A percentile compares a stretch with the other conserved stretches of the same genome.
phyloP scores from a whole-genome alignment of 306 rosid genomes.

The Vicia villosa region DNA sequence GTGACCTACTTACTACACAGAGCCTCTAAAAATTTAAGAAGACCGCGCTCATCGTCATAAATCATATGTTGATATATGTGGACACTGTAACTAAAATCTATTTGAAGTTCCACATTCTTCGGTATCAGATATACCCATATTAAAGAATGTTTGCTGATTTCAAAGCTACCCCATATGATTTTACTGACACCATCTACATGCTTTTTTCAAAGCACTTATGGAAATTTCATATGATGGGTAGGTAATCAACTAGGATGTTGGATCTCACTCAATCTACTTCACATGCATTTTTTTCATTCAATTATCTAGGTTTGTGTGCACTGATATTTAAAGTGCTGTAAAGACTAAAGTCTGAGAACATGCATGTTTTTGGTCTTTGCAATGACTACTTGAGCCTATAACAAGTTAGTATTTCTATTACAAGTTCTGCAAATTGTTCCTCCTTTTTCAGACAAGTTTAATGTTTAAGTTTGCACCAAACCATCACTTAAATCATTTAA shows the following conservation, averaged over 20 bases:
- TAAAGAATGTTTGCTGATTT: slow-evolving; percentile 49
- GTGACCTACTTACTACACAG: too few relatives aligned
- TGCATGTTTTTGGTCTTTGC: slow-evolving; percentile 32
- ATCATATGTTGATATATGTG: slow-evolving; percentile 29
- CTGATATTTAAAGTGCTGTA: slow-evolving; percentile 24
- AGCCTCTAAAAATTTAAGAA: too few relatives aligned
- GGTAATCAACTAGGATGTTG: slow-evolving; percentile 27
- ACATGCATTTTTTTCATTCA: slow-evolving; percentile 28
- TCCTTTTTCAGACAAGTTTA: slow-evolving; percentile 46
- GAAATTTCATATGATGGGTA: slow-evolving; percentile 42
- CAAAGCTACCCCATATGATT: slow-evolving; percentile 45
- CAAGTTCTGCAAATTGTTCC: slow-evolving; percentile 42
- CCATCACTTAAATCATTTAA: slow-evolving; percentile 30
- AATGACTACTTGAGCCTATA: slow-evolving; percentile 27
- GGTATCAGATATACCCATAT: slow-evolving; percentile 32
- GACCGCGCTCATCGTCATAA: background rate
- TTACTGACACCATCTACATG: slow-evolving; percentile 35
- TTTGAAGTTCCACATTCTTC: slow-evolving; percentile 37
- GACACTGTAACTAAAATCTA: slow-evolving; percentile 25
- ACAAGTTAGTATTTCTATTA: slow-evolving; percentile 9
- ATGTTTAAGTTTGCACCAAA: slow-evolving; percentile 28
- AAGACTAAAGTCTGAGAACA: slow-evolving; percentile 25
- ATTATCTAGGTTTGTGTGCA: slow-evolving; percentile 34
- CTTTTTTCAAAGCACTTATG: slow-evolving; percentile 40
- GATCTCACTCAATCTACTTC: slow-evolving; percentile 39